phyloP scores from a whole-genome alignment of 257 asterid genomes.

The Solanum ossicruentum region DNA sequence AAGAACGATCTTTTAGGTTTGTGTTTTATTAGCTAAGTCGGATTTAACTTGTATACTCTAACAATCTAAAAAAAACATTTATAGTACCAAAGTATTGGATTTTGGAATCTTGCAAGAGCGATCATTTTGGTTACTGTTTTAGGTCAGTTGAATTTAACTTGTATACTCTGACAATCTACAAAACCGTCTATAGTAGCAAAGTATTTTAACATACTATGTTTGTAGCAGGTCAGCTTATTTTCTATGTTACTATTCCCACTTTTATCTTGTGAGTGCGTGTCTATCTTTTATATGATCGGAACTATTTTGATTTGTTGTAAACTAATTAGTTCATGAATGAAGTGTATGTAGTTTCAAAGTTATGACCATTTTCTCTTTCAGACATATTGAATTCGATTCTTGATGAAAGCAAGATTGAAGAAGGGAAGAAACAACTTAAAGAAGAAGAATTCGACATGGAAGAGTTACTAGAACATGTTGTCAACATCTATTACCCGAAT shows the following conservation, averaged over 20 bases:
- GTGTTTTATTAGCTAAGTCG: background rate
- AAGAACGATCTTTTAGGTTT: conserved; percentile 40
- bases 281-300: no score
- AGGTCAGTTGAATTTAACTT: background rate
- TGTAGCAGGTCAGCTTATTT: background rate
- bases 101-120: no score
- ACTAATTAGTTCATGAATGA: background rate
- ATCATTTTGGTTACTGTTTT: background rate
- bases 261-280: no score
- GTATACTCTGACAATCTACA: background rate
- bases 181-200: background rate
- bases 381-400: conserved; percentile 63
- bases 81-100: no score
- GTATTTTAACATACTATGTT: background rate
- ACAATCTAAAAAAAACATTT: no score
- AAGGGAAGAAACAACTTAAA: conserved; percentile 49
- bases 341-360: background rate
- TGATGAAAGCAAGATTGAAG: conserved; percentile 57
- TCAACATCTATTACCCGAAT: conserved; percentile 40
- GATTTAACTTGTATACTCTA: background rate
- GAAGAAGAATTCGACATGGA: conserved; percentile 52
- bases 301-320: no score
- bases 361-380: background rate
- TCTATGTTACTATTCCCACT: background rate
- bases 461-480: conserved; percentile 49